Percentiles rank a stretch among this genome's conserved stretches.
Conservation (phyloP, 371 early-diverging fungal genomes). For the Thermomucor indicae-seudaticae region DNA sequence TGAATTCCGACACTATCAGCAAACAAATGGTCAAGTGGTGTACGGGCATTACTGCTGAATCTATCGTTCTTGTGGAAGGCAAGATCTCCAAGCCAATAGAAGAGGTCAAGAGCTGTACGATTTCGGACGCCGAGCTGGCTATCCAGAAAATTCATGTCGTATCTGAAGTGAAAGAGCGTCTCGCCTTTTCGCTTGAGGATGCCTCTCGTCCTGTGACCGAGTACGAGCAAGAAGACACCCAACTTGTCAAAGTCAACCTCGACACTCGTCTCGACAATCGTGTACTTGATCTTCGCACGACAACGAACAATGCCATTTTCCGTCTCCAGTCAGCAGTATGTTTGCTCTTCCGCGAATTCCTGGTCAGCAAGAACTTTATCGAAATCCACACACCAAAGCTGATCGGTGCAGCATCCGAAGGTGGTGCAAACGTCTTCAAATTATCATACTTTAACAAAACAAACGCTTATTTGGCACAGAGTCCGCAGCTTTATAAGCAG, state of each 20-base stretch:
- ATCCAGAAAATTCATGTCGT: constrained; percentile 73
- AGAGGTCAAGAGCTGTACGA: constrained; percentile 88
- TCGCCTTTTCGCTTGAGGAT: constrained; percentile 97
- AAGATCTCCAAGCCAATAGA: constrained; percentile 76
- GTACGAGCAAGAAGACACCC: constrained; percentile 64
- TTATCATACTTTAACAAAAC: constrained; percentile 97
- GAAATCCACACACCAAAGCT: constrained; percentile 99
- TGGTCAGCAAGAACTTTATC: constrained; percentile 80
- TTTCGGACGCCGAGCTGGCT: constrained; percentile 86
- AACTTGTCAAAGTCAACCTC: constrained; percentile 78
- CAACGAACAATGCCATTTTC: constrained; percentile 98
- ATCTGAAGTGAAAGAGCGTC: constrained; percentile 74
- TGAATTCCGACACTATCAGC: constrained; percentile 71
- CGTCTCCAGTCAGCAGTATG: constrained; percentile 95
- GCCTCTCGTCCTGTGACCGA: constrained; percentile 88
- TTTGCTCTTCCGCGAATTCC: constrained; percentile 92
- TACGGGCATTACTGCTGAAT: constrained; percentile 78
- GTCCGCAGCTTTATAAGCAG: constrained; percentile 99
- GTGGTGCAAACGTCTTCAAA: constrained; percentile 99
- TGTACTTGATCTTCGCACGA: constrained; percentile 95
- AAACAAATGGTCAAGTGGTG: constrained; percentile 97
- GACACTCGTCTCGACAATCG: constrained; percentile 98
- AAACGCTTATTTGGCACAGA: constrained; percentile 97
- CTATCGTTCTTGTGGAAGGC: constrained; percentile 86
- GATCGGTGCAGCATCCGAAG: constrained; percentile 96